These are phyloP conservation scores for Paspalum notatum DNA, from an alignment of 176 grass and related monocot species.

Conservation along the genomic window DNA sequence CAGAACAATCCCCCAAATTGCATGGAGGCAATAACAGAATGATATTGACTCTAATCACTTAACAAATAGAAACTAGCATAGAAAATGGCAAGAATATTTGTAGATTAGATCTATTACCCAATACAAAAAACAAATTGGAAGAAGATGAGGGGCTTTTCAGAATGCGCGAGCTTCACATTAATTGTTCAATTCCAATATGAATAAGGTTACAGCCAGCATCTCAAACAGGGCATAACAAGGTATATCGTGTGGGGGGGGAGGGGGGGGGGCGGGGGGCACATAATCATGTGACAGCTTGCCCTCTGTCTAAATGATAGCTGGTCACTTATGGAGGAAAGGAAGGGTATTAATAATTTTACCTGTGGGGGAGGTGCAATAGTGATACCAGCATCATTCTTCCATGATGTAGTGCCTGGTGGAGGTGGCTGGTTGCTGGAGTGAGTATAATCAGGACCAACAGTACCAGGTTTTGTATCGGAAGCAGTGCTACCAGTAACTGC, in stretches of 20 bases:
- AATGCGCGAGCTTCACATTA: not conserved
- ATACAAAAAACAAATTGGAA: conserved; percentile 3
- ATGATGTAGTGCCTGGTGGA: conserved; percentile 79
- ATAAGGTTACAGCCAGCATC: not conserved
- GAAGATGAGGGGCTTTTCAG: not conserved
- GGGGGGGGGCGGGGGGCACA: too few species aligned
- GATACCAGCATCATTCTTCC: conserved; percentile 59
- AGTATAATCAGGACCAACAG: conserved; percentile 42
- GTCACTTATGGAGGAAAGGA: not conserved
- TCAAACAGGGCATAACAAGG: not conserved
- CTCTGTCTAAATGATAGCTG: not conserved
- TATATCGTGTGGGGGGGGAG: too few species aligned
- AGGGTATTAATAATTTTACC: conserved; percentile 49
- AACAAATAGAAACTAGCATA: conserved; percentile 3
- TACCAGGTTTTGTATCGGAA: conserved; percentile 31
- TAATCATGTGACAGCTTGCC: not conserved
- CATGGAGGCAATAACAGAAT: conserved; percentile 7
- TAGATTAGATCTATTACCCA: not conserved
- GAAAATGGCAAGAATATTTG: not conserved
- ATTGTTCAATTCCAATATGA: not conserved
- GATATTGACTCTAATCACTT: conserved; percentile 21
- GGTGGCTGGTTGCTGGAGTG: conserved; percentile 71
- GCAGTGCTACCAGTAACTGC: conserved; percentile 38
- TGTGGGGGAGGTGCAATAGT: conserved; percentile 47
- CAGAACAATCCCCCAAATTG: conserved; percentile 7